Base-by-base conservation (phyloP, 1,284 basidiomycete genomes). In the Gymnopus androsaceus region DNA sequence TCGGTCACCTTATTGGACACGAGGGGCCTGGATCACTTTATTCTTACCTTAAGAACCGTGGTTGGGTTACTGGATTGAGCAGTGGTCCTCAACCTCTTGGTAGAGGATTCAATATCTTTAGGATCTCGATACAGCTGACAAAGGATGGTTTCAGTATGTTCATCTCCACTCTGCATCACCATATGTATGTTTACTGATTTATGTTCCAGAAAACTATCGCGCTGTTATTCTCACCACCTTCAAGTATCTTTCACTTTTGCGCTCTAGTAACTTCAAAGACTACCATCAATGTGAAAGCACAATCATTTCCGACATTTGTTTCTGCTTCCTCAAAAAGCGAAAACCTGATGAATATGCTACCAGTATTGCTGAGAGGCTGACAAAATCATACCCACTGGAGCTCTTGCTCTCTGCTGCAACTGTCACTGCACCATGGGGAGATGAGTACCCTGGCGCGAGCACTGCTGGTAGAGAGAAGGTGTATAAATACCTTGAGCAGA, bases 1-100 rank as follows among this genome's bases (percentile, higher is more conserved):
- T 99, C 17, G 81, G 87, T 2, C 94, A 98, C 71, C 88, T 97
- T 67, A 74, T 98, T 47, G 97, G 97, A 0, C 96, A 99, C 70
- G 98, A 99, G 75, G 98, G 97, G 3, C 87, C 90, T 36, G 97
- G 97, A 1, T 98, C 95, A 0, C 76, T 99, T 40, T 82, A 95
- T 63, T 94, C 94, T 1, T 94, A 95, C 70, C 79, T 99, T 59
- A 99, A 98, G 76, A 79, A 82, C 63, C 89, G 91, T 67, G 94
- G 95, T 4, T 98, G 95, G 95, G 85, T 90, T 49, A 95, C 92
- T 55, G 79, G 80, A 21, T 77, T 99, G 45, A 86, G 82, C 55
- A 81, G 88, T 38, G 94, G 92, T 3, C 79, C 84, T 2, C 88
- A 90, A 57, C 80, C 84, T 54, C 81, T 90, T 19, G 94, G 84